Conservation (phyloP, 768 basidiomycete species). For the Mycena haematopus region DNA sequence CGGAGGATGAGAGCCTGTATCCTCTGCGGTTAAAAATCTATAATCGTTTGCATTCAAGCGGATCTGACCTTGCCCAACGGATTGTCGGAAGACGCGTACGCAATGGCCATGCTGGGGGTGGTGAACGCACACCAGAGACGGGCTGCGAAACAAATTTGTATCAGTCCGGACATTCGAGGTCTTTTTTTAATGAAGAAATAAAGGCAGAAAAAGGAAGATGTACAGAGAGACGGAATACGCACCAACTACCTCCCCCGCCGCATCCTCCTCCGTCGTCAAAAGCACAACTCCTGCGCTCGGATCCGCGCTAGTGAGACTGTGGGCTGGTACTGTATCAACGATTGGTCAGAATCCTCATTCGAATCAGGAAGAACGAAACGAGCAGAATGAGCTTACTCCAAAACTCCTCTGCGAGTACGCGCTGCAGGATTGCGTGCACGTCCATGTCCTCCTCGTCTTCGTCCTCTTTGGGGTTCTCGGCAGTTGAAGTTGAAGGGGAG, state of each 20-base stretch:
- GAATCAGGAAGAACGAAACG: neutral
- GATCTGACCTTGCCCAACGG: constrained; percentile 64
- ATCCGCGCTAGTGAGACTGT: constrained; percentile 30
- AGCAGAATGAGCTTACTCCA: constrained; percentile 12
- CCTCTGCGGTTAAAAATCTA: neutral
- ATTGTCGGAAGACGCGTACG: constrained; percentile 62
- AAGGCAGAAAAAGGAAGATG: too few relatives aligned
- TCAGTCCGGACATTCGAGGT: neutral
- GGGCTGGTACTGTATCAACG: constrained; percentile 16
- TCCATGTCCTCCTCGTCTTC: constrained; percentile 45
- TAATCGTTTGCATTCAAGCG: neutral
- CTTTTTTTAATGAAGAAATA: neutral
- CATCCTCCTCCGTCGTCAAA: constrained; percentile 53
- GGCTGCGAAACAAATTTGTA: constrained; percentile 43
- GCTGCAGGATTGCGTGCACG: constrained; percentile 39
- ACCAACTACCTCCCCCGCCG: constrained; percentile 31
- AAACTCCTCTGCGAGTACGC: constrained; percentile 16
- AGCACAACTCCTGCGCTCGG: constrained; percentile 70
- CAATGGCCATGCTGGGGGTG: constrained; percentile 82
- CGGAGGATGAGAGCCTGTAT: constrained; percentile 30
- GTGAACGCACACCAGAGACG: constrained; percentile 88
- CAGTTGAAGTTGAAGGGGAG: neutral
- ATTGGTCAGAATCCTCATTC: neutral
- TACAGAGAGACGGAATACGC: neutral
- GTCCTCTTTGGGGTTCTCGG: neutral